Evolutionary conservation across 768 basidiomycete species (phyloP), one percentile per base, ranked within the genome.

Genomic region (Tricholoma matsutake): DNA sequence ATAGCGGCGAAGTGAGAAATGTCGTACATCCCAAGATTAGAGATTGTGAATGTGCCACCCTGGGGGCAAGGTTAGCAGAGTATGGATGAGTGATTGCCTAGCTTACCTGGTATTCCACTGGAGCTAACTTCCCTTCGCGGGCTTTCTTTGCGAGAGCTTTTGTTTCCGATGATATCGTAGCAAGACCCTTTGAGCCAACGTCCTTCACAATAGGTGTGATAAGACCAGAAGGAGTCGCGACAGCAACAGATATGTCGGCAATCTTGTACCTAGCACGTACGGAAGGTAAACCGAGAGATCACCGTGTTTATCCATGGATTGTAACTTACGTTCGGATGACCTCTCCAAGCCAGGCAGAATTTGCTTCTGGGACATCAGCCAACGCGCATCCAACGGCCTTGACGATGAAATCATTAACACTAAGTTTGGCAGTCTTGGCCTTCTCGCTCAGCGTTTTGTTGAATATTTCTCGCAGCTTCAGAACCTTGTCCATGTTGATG

Each of bases 21-120:
- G 63, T 91, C 96, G 72, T 83, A 97, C 97, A 99, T 99, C 76
- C 97, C 97, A 59, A 99, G 83, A 79, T 99, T 99, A 61, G 97
- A 99, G 73, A 99, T 93, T 47, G 97, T 98, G 80, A 99, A 98
- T 11, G 96, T 92, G 54, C 97, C 97, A 58, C 97, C 97, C 91
- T 94, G 63, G 20, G 60, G 54, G 8, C 45, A 28, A 6, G 45
- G 32, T 57, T 43, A n/a, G 28, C 37, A 14, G 52, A 29, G 49
- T 57, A 52, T 32, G 32, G 20, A 49, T 7, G 60, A 2, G 35
- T 20, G n/a, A 61, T 2, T 57, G 13, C 8, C 28, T 47, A 13
- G 31, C 61, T 13, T 65, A 90, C 92, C 87, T 99, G 96, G 80
- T 98, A 99, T 75, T 99, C 96, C 58, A 89, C 81, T 25, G 96